Evolutionary conservation across 1,284 basidiomycete species (phyloP), one percentile per base, ranked within the genome.

Genomic region (Leucoagaricus sp.): DNA sequence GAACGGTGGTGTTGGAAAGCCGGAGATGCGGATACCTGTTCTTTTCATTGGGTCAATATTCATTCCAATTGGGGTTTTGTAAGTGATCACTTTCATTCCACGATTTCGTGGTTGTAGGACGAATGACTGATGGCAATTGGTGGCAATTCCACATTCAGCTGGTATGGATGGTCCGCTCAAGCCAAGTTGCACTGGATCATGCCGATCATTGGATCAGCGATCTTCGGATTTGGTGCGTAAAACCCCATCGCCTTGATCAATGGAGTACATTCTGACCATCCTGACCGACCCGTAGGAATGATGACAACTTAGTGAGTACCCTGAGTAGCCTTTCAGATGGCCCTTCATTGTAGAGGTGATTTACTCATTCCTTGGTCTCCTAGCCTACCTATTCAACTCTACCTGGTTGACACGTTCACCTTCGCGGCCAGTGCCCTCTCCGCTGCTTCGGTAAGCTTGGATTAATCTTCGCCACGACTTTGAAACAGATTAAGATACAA

Each of bases 31-130:
- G 5, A 78, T 90, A 21, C 88, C 88, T 3, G 77, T 81, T 1
- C 70, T 89, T 1, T 80, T 92, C 62, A 75, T 89, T 58, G 89
- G 87, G 1, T 85, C 86, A 0, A 69, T 88, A 41, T 84, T 90
- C 56, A 83, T 86, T 1, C 89, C 89, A 0, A 67, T 89, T 45
- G 88, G 87, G 19, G 71, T 93, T 12, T 82, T 93, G 85, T 88
- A 65, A 67, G 85, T 74, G 15, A 36, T n/a, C n/a, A n/a, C n/a
- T n/a, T n/a, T n/a, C n/a, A n/a, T n/a, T n/a, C n/a, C n/a, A n/a
- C n/a, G n/a, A n/a, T n/a, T n/a, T n/a, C n/a, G n/a, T n/a, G n/a
- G n/a, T n/a, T n/a, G n/a, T n/a, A n/a, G n/a, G n/a, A n/a, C n/a
- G n/a, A n/a, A n/a, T n/a, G n/a, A 15, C 31, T 40, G 31, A 17